phyloP scores from a whole-genome alignment of 257 asterid genomes.

The Lithospermum erythrorhizon region DNA sequence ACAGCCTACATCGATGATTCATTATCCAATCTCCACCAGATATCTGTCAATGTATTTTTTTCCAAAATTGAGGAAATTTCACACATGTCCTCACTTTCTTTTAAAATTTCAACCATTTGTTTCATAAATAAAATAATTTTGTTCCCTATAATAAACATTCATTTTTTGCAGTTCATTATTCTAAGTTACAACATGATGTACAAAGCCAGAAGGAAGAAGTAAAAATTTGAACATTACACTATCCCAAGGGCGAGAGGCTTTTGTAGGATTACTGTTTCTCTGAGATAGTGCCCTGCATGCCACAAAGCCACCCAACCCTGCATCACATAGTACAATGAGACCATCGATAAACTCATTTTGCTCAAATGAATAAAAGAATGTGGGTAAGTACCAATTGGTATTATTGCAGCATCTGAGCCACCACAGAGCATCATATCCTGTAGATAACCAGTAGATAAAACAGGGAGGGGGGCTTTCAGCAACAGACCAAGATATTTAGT shows the following conservation, averaged over 20 bases:
- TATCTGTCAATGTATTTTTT: background rate
- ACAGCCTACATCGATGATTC: too few species aligned
- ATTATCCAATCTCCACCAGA: background rate
- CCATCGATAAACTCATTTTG: constrained; percentile 5
- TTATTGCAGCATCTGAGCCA: constrained; percentile 91
- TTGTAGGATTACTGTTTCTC: constrained; percentile 72
- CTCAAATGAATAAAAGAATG: constrained; percentile 10
- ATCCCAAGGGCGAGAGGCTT: constrained; percentile 98
- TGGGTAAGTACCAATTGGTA: constrained; percentile 63
- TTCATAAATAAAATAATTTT: background rate
- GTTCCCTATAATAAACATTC: background rate
- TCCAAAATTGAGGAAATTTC: background rate
- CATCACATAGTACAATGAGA: constrained; percentile 18
- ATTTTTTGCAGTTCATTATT: background rate
- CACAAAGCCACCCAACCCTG: constrained; percentile 93
- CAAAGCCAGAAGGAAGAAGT: constrained; percentile 4
- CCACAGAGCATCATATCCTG: constrained; percentile 98
- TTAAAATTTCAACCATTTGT: background rate
- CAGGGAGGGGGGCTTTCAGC: background rate
- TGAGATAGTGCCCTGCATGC: constrained; percentile 91
- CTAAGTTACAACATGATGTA: background rate
- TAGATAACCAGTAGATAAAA: constrained; percentile 23
- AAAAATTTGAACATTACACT: constrained; percentile 39
- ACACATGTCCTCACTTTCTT: background rate
- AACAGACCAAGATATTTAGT: constrained; percentile 1